Conservation (phyloP, 2,329 filamentous ascomycete species). For the Chrysoporthe austroafricana region DNA sequence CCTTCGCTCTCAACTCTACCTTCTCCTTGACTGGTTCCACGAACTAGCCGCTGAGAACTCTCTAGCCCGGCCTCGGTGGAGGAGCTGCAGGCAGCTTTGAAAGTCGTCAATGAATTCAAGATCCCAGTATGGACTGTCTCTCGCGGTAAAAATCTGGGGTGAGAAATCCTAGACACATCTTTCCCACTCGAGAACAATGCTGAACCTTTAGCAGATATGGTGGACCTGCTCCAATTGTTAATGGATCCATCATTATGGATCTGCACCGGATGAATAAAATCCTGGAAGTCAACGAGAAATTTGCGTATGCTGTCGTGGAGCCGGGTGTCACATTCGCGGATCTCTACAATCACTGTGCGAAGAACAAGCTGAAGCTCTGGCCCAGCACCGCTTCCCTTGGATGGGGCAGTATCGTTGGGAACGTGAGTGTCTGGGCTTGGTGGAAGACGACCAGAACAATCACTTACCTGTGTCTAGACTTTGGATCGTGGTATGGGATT, state of each 20-base stretch:
- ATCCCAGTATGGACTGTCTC: constrained; percentile 39
- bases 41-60: neutral
- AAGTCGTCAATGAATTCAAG: constrained; percentile 40
- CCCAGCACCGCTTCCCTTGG: constrained; percentile 52
- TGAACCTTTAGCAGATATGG: constrained; percentile 44
- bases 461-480: constrained; percentile 40
- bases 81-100: constrained; percentile 40
- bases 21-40: neutral
- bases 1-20: neutral
- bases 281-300: constrained; percentile 48
- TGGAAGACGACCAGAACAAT: too few relatives aligned
- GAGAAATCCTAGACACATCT: neutral
- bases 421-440: constrained; percentile 37
- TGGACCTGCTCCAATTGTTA: constrained; percentile 50
- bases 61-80: constrained; percentile 39
- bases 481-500: constrained; percentile 47
- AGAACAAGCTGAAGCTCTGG: constrained; percentile 48
- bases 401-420: constrained; percentile 54
- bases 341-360: constrained; percentile 46
- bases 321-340: constrained; percentile 52
- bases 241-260: constrained; percentile 50
- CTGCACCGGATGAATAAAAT: constrained; percentile 50
- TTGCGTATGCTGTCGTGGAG: constrained; percentile 50
- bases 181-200: neutral
- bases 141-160: constrained; percentile 50